Conservation (phyloP, 805 yeast genomes). For the Saccharomycopsis fermentans region DNA sequence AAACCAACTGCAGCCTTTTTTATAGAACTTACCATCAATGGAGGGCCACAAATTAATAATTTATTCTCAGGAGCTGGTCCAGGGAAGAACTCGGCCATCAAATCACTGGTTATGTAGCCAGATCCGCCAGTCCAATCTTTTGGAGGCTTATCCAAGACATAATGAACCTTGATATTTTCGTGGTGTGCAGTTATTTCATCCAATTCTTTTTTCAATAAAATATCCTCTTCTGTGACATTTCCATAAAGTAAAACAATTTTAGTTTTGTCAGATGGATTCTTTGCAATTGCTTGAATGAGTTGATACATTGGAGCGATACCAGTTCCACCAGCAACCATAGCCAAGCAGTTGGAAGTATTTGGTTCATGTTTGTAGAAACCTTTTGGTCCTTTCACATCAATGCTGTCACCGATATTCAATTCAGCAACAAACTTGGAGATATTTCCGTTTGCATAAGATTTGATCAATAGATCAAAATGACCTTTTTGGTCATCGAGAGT, state of each 20-base stretch:
- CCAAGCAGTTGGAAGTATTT: slow-evolving; percentile 61
- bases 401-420: slow-evolving; percentile 67
- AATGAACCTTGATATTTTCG: slow-evolving; percentile 56
- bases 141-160: slow-evolving; percentile 65
- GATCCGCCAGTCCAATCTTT: slow-evolving; percentile 64
- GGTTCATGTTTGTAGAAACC: slow-evolving; percentile 79
- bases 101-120: slow-evolving; percentile 74
- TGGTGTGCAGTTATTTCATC: slow-evolving; percentile 50
- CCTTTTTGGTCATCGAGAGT: slow-evolving; percentile 74
- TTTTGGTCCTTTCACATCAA: slow-evolving; percentile 81
- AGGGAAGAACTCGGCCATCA: slow-evolving; percentile 56
- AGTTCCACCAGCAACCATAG: slow-evolving; percentile 95
- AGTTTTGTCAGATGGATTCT: slow-evolving; percentile 71
- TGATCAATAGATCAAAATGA: slow-evolving; percentile 74
- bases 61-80: slow-evolving; percentile 49
- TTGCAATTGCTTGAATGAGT: slow-evolving; percentile 70
- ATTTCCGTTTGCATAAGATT: slow-evolving; percentile 78
- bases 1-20: slow-evolving; percentile 60
- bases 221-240: slow-evolving; percentile 69
- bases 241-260: slow-evolving; percentile 70
- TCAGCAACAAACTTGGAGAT: slow-evolving; percentile 65
- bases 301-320: slow-evolving; percentile 96
- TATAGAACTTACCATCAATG: slow-evolving; percentile 79
- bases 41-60: slow-evolving; percentile 87
- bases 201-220: slow-evolving; percentile 69